A percentile compares a stretch with the other conserved stretches of the same genome.
Evolutionary conservation across 2,329 filamentous ascomycete genomes (phyloP).

Genomic region (Colletotrichum echinochloae): DNA sequence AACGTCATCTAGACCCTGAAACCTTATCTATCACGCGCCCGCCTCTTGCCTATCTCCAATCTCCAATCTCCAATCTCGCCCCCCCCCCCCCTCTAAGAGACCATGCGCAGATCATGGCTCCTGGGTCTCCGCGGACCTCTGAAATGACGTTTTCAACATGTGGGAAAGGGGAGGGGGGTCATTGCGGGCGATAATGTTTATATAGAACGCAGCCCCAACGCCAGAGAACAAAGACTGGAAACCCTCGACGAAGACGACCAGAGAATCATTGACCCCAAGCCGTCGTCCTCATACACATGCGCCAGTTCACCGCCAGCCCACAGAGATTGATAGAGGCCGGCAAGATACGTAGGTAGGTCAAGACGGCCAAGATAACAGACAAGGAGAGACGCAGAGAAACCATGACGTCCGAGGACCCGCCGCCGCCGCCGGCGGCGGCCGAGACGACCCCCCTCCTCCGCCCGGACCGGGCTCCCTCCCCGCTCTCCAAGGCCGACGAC

Average conservation of each 20-base stretch:
- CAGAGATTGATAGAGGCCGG: slow-evolving; percentile 3
- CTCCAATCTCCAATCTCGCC: not conserved
- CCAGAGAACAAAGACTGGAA: not conserved
- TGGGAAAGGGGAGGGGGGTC: not conserved
- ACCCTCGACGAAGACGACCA: not conserved
- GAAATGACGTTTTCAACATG: not conserved
- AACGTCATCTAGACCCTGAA: no score
- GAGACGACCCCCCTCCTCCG: slow-evolving; percentile 20
- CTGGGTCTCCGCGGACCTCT: slow-evolving; percentile 20
- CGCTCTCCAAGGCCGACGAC: slow-evolving; percentile 32
- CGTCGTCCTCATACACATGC: no score
- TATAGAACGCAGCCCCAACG: not conserved
- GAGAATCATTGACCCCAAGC: not conserved
- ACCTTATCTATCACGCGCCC: slow-evolving; percentile 24
- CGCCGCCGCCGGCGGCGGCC: not conserved
- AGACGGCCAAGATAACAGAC: not conserved
- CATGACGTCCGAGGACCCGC: slow-evolving; percentile 14
- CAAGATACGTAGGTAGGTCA: no score
- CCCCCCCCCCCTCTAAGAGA: no score
- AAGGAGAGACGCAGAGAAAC: not conserved
- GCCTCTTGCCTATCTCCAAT: slow-evolving; percentile 1
- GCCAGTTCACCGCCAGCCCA: not conserved
- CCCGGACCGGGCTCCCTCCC: not conserved
- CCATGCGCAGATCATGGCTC: slow-evolving; percentile 5
- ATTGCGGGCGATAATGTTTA: not conserved